A percentile compares a stretch with the other conserved stretches of the same genome.
phyloP scores from a whole-genome alignment of 768 basidiomycete genomes.

The Leccinum olivaceopallidum region DNA sequence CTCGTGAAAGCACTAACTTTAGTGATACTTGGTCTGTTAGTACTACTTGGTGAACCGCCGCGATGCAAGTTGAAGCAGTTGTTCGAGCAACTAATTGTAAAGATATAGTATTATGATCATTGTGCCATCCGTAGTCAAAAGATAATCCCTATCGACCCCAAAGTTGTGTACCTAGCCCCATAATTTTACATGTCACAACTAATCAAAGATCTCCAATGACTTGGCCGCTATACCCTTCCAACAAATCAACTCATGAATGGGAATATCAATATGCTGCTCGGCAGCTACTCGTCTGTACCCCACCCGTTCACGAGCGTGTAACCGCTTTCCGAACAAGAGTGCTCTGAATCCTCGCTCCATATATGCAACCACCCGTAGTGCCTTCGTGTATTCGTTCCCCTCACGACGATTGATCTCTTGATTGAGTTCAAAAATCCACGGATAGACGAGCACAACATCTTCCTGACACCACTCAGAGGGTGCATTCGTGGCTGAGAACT shows the following conservation, averaged over 20 bases:
- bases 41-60: too few relatives aligned
- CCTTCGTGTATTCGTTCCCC: neutral
- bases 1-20: too few relatives aligned
- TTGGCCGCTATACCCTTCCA: conserved; percentile 1
- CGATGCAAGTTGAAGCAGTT: too few relatives aligned
- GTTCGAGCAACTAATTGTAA: too few relatives aligned
- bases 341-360: conserved; percentile 12
- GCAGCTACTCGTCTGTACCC: conserved; percentile 23
- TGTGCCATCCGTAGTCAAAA: too few relatives aligned
- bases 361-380: neutral
- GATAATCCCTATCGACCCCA: too few relatives aligned
- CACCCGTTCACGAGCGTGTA: neutral
- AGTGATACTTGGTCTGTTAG: too few relatives aligned
- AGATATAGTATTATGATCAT: too few relatives aligned
- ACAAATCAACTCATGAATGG: neutral
- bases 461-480: neutral
- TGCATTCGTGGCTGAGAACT: neutral
- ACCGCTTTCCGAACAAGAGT: conserved; percentile 9
- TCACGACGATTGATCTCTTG: neutral
- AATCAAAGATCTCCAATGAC: conserved; percentile 1
- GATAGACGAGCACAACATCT: conserved; percentile 9
- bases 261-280: conserved; percentile 1
- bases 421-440: conserved; percentile 13
- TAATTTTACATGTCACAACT: too few relatives aligned
- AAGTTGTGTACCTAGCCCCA: too few relatives aligned